Percentiles rank a stretch among this genome's conserved stretches.
Conservation (phyloP, 352 stramenopile genomes). For the Phytophthora fragariaefolia region DNA sequence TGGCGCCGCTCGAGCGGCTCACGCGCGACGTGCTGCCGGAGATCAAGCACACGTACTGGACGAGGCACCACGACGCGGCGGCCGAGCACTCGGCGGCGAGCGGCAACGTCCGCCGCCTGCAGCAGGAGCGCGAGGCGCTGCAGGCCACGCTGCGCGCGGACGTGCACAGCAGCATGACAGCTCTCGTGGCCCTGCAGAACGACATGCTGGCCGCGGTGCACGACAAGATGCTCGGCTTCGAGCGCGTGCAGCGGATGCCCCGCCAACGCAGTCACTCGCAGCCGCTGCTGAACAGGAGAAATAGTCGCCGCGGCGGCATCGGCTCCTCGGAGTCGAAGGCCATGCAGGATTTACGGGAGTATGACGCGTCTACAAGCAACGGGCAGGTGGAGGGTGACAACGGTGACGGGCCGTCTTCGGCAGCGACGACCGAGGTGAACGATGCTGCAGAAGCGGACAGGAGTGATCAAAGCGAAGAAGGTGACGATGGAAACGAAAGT, state of each 20-base stretch:
- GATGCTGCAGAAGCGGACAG: slow-evolving; percentile 1
- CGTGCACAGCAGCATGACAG: slow-evolving; percentile 60
- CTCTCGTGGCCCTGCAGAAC: slow-evolving; percentile 58
- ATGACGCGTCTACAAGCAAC: background rate
- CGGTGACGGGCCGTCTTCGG: background rate
- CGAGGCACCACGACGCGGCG: slow-evolving; percentile 37
- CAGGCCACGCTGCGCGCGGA: slow-evolving; percentile 49
- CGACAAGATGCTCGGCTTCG: slow-evolving; percentile 44
- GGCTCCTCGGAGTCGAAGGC: slow-evolving; percentile 4
- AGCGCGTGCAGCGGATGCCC: slow-evolving; percentile 29
- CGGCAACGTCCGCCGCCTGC: slow-evolving; percentile 51
- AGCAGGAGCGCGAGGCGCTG: slow-evolving; percentile 60
- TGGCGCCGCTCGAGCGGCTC: slow-evolving; percentile 51
- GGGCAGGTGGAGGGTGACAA: background rate
- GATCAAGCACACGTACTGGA: slow-evolving; percentile 85
- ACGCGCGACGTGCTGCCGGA: slow-evolving; percentile 64
- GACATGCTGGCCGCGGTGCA: slow-evolving; percentile 48
- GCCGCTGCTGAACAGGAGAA: slow-evolving; percentile 24
- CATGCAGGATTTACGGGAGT: background rate
- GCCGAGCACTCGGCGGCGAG: slow-evolving; percentile 30
- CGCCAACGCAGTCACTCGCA: slow-evolving; percentile 30
- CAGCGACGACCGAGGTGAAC: background rate
- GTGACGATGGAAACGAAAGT: slow-evolving; percentile 34
- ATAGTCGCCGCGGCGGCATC: slow-evolving; percentile 15
- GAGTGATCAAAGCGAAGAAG: slow-evolving; percentile 8